These are phyloP conservation scores for Tulasnella sp. DNA, from an alignment of 768 basidiomycete species.

Conservation along the genomic window DNA sequence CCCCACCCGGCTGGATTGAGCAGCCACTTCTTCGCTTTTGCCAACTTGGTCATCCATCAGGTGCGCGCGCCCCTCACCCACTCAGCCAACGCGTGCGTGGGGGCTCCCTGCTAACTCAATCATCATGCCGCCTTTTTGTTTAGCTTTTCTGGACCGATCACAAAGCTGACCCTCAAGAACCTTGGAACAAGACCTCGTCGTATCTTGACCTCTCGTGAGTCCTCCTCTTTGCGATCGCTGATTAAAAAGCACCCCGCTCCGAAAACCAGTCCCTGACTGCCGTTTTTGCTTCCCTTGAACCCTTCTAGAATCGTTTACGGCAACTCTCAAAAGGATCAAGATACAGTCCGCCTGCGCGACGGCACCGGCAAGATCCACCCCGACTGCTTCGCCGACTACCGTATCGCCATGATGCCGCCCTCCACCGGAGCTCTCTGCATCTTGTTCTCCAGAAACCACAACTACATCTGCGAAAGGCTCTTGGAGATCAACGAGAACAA, in stretches of 20 bases:
- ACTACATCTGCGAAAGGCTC: constrained; percentile 68
- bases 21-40: constrained; percentile 30
- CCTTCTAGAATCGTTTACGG: constrained; percentile 39
- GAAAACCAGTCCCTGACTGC: not conserved
- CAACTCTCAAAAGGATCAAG: constrained; percentile 43
- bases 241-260: not conserved
- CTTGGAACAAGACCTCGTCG: constrained; percentile 17
- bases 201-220: constrained; percentile 19
- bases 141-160: constrained; percentile 19
- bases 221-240: not conserved
- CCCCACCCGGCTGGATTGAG: constrained; percentile 32
- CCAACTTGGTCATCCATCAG: constrained; percentile 14
- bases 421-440: constrained; percentile 59
- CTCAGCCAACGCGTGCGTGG: too few relatives aligned
- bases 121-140: not conserved
- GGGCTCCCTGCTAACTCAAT: not conserved
- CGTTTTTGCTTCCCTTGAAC: not conserved
- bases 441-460: constrained; percentile 74
- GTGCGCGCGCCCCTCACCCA: not conserved
- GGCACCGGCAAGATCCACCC: constrained; percentile 64
- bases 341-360: constrained; percentile 26
- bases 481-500: constrained; percentile 77
- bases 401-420: constrained; percentile 63
- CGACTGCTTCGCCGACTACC: constrained; percentile 74
- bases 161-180: not conserved